phyloP scores from a whole-genome alignment of 768 basidiomycete genomes.

The Phylloporus rhodoxanthus region DNA sequence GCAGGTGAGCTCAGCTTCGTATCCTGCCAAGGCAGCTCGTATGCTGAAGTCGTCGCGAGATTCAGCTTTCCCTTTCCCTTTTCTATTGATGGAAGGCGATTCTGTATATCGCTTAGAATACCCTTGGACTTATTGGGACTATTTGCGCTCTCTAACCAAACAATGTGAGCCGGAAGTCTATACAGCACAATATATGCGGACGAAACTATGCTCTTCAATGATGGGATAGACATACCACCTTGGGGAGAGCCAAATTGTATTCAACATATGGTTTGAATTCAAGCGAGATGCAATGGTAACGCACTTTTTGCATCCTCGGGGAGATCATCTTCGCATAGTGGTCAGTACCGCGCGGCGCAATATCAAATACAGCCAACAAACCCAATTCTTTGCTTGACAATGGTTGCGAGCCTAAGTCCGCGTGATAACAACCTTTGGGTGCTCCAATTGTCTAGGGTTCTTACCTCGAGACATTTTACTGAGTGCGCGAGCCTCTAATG shows the following conservation, averaged over 20 bases:
- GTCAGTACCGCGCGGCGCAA: background rate
- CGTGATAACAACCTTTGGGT: background rate
- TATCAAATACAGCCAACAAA: constrained; percentile 1
- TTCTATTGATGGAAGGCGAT: constrained; percentile 26
- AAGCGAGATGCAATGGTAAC: constrained; percentile 1
- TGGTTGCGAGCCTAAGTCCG: background rate
- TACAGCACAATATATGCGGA: background rate
- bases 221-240: constrained; percentile 17
- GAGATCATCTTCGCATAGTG: constrained; percentile 5
- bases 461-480: constrained; percentile 8
- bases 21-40: constrained; percentile 36
- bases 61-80: constrained; percentile 41
- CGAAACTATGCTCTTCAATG: background rate
- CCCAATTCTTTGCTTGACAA: background rate
- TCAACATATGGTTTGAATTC: background rate
- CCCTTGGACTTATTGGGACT: background rate
- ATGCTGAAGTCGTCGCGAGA: constrained; percentile 20
- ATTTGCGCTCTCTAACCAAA: constrained; percentile 1
- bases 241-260: background rate
- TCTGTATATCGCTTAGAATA: constrained; percentile 4
- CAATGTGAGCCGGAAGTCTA: constrained; percentile 4
- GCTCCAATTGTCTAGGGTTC: background rate
- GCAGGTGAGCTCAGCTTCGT: constrained; percentile 63
- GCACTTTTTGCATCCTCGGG: constrained; percentile 2
- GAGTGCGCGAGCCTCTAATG: constrained; percentile 37